Percentiles rank a stretch among this genome's conserved stretches.
phyloP scores from a whole-genome alignment of 192 early-diverging fungal species.

The Phlyctochytrium planicorne region DNA sequence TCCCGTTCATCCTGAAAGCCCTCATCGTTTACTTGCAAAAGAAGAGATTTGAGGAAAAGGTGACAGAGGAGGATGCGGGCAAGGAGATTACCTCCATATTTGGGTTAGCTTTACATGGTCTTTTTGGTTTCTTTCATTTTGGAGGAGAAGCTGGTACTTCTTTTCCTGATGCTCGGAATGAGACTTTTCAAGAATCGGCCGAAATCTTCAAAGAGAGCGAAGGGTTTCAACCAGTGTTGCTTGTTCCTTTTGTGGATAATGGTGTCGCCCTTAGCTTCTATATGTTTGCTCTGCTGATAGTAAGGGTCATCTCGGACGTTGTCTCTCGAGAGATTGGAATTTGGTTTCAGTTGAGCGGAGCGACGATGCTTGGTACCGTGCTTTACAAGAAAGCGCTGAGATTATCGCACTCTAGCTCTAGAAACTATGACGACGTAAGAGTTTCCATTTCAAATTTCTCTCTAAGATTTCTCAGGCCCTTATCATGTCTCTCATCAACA shows the following conservation, averaged over 20 bases:
- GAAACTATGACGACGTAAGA: conserved; percentile 28
- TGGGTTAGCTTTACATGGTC: too few species aligned
- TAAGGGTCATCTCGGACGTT: neutral
- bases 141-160: too few species aligned
- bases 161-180: too few species aligned
- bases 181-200: too few species aligned
- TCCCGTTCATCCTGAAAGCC: conserved; percentile 3
- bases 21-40: conserved; percentile 2
- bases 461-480: neutral
- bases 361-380: conserved; percentile 22
- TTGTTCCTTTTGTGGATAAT: neutral
- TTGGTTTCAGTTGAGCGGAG: conserved; percentile 13
- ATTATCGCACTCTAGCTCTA: conserved; percentile 10
- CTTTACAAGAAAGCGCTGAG: conserved; percentile 35
- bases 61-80: too few species aligned
- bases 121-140: too few species aligned
- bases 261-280: conserved; percentile 1
- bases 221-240: neutral
- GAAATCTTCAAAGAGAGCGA: too few species aligned
- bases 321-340: conserved; percentile 12
- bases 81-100: too few species aligned
- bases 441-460: neutral
- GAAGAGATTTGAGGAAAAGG: too few species aligned
- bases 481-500: conserved; percentile 24
- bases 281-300: conserved; percentile 5